A percentile compares a stretch with the other conserved stretches of the same genome.
Conservation (phyloP, 2,329 filamentous ascomycete species). For the Dryadomyces quercus-mongolicae region DNA sequence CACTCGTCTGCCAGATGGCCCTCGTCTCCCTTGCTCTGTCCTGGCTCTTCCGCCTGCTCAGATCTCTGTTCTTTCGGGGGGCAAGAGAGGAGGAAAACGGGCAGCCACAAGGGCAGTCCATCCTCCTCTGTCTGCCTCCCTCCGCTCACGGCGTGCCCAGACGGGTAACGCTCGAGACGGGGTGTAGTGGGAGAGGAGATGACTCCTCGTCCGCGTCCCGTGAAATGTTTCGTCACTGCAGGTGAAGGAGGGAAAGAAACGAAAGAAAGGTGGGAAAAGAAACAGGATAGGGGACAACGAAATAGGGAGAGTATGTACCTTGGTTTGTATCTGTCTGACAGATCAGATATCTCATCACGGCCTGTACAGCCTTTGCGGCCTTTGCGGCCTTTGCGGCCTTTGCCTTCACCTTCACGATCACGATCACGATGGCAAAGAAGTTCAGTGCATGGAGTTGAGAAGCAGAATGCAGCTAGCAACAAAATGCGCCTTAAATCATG, state of each 20-base stretch:
- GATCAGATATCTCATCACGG: too few species aligned
- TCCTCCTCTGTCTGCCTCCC: neutral
- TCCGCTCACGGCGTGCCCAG: neutral
- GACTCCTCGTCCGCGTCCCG: neutral
- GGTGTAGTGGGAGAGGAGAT: too few species aligned
- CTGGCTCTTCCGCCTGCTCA: conserved; percentile 15
- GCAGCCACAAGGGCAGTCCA: neutral
- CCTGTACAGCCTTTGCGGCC: too few species aligned
- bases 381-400: too few species aligned
- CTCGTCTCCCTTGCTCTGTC: neutral
- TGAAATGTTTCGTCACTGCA: neutral
- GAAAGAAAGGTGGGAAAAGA: neutral
- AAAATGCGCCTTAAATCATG: too few species aligned
- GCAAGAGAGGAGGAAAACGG: neutral
- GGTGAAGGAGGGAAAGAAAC: neutral
- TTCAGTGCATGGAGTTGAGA: too few species aligned
- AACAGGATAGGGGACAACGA: too few species aligned
- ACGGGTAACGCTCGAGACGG: neutral
- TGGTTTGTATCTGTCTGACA: too few species aligned
- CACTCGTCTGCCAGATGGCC: neutral
- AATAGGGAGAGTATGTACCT: too few species aligned
- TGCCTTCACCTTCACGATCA: too few species aligned
- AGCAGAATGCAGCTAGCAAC: too few species aligned
- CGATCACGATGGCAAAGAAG: too few species aligned
- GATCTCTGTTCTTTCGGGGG: conserved; percentile 22